Percentiles rank a stretch among this genome's conserved stretches.
phyloP scores from a whole-genome alignment of 805 yeast species.

The Schwanniomyces yamadae region DNA sequence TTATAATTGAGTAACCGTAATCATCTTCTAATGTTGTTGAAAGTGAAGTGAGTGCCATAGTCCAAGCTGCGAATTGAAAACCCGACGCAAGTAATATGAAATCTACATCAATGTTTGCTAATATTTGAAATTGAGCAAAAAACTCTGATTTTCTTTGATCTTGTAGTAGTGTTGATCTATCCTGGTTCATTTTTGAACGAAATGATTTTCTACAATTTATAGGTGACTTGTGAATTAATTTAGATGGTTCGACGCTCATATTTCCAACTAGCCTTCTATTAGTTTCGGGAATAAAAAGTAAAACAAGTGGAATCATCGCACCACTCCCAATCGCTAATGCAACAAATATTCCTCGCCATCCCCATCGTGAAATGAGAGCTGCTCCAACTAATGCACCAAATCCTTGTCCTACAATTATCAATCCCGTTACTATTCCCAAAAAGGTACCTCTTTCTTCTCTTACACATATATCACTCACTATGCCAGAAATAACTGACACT shows the following conservation, averaged over 20 bases:
- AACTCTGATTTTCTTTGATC: not conserved
- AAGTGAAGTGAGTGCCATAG: constrained; percentile 63
- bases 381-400: constrained; percentile 70
- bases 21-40: constrained; percentile 49
- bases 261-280: constrained; percentile 69
- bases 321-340: constrained; percentile 65
- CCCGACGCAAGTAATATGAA: constrained; percentile 51
- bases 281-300: constrained; percentile 63
- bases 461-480: constrained; percentile 67
- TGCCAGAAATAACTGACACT: constrained; percentile 63
- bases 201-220: constrained; percentile 1
- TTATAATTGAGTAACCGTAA: constrained; percentile 52
- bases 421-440: constrained; percentile 61
- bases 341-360: constrained; percentile 76
- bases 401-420: constrained; percentile 67
- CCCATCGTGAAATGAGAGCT: constrained; percentile 27
- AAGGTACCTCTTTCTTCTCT: constrained; percentile 64
- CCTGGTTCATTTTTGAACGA: constrained; percentile 21
- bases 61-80: constrained; percentile 67
- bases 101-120: constrained; percentile 13
- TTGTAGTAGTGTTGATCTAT: constrained; percentile 24
- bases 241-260: constrained; percentile 55
- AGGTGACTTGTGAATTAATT: constrained; percentile 42
- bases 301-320: constrained; percentile 27
- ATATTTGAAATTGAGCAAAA: constrained; percentile 35